Base-by-base conservation (phyloP, 2,329 filamentous ascomycete genomes). In the Xylaria sp. region DNA sequence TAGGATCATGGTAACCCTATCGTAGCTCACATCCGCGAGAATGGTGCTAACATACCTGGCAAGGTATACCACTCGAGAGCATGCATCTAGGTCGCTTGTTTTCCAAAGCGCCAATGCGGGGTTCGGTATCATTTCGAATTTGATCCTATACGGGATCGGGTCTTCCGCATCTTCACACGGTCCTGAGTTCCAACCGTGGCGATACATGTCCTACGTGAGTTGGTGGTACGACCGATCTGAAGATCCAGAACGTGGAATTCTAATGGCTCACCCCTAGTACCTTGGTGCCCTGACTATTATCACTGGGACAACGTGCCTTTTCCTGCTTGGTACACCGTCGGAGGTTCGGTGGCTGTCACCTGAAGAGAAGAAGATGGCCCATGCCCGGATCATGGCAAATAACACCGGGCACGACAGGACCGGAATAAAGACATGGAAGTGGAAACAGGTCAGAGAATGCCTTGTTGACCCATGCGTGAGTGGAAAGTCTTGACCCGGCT, bases 21-120 rank as follows among this genome's bases (percentile, higher is more conserved):
- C 42, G 2, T n/a, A 23, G 13, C 47, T 40, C 37, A 3, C 23
- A 40, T 35, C 13, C 18, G 6, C 50, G 1, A 62, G 16, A 42
- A 47, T 25, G 37, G 5, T 16, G 25, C 63, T 69, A 21, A 71
- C 32, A 54, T 3, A 44, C 21, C 47, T 75, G 68, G 70, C 29
- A 63, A 81, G 78, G 79, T 81, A 81, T 68, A 81, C 77, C 18
- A 81, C 79, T 3, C 75, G 79, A 23, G 80, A 81, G 73, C 79
- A 81, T 58, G 74, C 79, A 0, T 80, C 77, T 1, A 73, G 79
- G 5, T 75, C 78, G 0, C 76, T 80, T 12, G 77, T 80, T 37
- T 80, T 80, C 69, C 78, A 80, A 73, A 79, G 77, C 66, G 78
- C 79, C 60, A 80, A 81, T 21, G 80, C 79, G 5, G 79, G 79